These are phyloP conservation scores for Stephanodiscus triporus DNA, from an alignment of 108 stramenopile genomes.

Conservation along the genomic window DNA sequence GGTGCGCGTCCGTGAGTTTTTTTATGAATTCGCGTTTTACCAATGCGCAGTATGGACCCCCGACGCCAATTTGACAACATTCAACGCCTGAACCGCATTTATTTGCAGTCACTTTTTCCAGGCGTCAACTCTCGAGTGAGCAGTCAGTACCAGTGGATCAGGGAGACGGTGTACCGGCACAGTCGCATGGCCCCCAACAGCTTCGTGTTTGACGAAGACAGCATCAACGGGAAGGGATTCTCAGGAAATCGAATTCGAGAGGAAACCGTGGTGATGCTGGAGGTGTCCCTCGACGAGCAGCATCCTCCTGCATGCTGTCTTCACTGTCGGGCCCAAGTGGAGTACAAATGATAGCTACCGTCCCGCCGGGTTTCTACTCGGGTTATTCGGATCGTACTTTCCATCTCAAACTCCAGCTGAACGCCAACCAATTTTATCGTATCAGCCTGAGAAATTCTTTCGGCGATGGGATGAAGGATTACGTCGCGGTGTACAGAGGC, in stretches of 20 bases:
- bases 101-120: conserved; percentile 46
- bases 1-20: conserved; percentile 12
- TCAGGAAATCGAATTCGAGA: conserved; percentile 9
- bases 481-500: conserved; percentile 39
- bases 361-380: conserved; percentile 34
- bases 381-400: conserved; percentile 32
- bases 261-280: conserved; percentile 23
- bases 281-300: conserved; percentile 33
- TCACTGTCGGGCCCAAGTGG: conserved; percentile 2
- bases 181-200: conserved; percentile 33
- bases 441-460: conserved; percentile 34
- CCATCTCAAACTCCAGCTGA: conserved; percentile 31
- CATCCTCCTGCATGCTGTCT: conserved; percentile 36
- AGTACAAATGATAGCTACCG: conserved; percentile 20
- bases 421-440: conserved; percentile 33
- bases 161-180: conserved; percentile 50
- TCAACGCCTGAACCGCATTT: conserved; percentile 6
- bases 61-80: not conserved
- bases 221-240: conserved; percentile 1
- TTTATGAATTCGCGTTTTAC: not conserved
- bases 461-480: conserved; percentile 37
- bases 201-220: conserved; percentile 25
- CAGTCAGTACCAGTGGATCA: conserved; percentile 66
- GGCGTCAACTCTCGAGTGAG: conserved; percentile 69
- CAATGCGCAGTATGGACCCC: not conserved